phyloP scores from a whole-genome alignment of 2,329 filamentous ascomycete genomes.

The Trichoderma oligosporum region DNA sequence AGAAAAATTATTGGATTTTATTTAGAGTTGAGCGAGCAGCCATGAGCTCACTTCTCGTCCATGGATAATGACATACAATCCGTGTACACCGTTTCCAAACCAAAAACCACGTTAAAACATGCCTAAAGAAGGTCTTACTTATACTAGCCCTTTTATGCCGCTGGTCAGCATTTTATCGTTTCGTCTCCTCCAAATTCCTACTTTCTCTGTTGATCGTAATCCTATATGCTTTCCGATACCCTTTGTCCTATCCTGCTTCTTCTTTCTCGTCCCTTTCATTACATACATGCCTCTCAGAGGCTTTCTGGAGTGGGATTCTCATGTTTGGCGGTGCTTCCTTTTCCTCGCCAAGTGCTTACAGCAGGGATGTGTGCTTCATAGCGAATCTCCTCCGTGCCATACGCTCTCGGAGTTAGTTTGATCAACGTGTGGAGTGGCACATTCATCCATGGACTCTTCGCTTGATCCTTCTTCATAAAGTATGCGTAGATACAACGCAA shows the following conservation, averaged over 20 bases:
- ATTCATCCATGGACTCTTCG: conserved; percentile 96
- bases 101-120: conserved; percentile 2
- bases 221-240: background rate
- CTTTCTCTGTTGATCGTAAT: background rate
- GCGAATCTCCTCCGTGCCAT: conserved; percentile 85
- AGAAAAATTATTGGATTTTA: background rate
- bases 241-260: too few relatives aligned
- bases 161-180: background rate
- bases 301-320: conserved; percentile 54
- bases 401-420: conserved; percentile 90
- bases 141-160: conserved; percentile 12
- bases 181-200: conserved; percentile 11
- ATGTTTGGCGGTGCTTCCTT: conserved; percentile 88
- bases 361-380: conserved; percentile 90
- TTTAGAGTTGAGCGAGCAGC: background rate
- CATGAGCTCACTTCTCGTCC: background rate
- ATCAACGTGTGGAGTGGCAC: conserved; percentile 95
- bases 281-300: conserved; percentile 19
- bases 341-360: conserved; percentile 92
- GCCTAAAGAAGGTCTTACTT: conserved; percentile 4
- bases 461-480: conserved; percentile 95
- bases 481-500: conserved; percentile 97
- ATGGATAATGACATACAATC: conserved; percentile 1
- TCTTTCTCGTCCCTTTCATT: background rate
- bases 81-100: conserved; percentile 5